A percentile compares a stretch with the other conserved stretches of the same genome.
Conservation (phyloP, 2,329 filamentous ascomycete species). For the Neoascochyta sp. region DNA sequence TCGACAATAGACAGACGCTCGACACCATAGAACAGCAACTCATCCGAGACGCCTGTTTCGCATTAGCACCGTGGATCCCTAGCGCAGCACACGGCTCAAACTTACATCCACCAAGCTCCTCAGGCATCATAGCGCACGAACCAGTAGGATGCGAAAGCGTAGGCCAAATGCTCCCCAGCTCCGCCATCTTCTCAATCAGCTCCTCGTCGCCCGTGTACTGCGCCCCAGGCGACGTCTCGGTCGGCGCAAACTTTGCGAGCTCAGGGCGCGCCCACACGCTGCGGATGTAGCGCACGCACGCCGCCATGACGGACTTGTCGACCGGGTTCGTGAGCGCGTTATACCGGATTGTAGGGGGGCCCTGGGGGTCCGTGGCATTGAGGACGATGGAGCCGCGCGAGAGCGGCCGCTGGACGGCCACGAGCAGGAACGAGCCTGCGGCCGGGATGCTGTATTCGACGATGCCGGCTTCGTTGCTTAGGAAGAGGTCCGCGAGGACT, state of each 20-base stretch:
- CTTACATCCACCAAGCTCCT: constrained; percentile 26
- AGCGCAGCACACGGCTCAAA: too few relatives aligned
- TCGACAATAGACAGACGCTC: constrained; percentile 27
- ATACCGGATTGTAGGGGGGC: constrained; percentile 23
- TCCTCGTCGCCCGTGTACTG: constrained; percentile 27
- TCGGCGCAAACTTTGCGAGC: constrained; percentile 15
- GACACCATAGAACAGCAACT: constrained; percentile 31
- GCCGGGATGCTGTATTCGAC: constrained; percentile 36
- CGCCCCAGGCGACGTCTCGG: constrained; percentile 24
- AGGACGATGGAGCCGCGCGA: constrained; percentile 38
- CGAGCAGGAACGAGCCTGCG: constrained; percentile 20
- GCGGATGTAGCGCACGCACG: constrained; percentile 37
- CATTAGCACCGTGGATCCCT: too few relatives aligned
- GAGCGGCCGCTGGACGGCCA: constrained; percentile 37
- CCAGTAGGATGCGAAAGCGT: constrained; percentile 27
- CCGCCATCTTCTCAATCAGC: constrained; percentile 18
- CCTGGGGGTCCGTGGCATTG: constrained; percentile 26
- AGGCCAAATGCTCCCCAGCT: constrained; percentile 15
- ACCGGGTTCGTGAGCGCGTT: constrained; percentile 31
- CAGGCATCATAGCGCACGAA: constrained; percentile 34
- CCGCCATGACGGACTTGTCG: constrained; percentile 29
- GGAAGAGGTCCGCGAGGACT: constrained; percentile 22
- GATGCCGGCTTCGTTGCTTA: constrained; percentile 19
- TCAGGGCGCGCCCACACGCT: constrained; percentile 27
- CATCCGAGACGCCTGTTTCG: constrained; percentile 23